phyloP scores from a whole-genome alignment of 495 filamentous ascomycete species.

The Trichoderma erinaceum region DNA sequence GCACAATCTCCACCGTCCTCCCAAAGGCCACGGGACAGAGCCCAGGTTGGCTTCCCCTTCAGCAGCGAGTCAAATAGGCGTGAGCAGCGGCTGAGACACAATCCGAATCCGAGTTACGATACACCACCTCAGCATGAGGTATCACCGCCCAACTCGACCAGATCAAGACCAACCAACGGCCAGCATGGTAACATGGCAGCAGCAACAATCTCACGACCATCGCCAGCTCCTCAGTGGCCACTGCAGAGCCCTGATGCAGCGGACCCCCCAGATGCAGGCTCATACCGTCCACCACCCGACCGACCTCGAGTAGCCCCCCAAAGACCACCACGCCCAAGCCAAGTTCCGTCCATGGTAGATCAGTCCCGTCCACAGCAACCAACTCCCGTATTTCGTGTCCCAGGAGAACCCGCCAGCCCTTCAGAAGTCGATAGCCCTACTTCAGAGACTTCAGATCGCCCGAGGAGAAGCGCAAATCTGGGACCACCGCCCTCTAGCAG shows the following conservation, averaged over 20 bases:
- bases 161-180: constrained; percentile 17
- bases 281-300: constrained; percentile 44
- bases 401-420: constrained; percentile 31
- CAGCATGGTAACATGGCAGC: constrained; percentile 36
- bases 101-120: background rate
- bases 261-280: constrained; percentile 29
- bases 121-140: background rate
- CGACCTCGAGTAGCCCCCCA: constrained; percentile 54
- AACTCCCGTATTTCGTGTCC: constrained; percentile 43
- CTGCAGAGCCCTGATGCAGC: constrained; percentile 42
- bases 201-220: constrained; percentile 47
- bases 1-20: constrained; percentile 4
- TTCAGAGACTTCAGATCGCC: constrained; percentile 45
- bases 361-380: constrained; percentile 43
- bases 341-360: constrained; percentile 49
- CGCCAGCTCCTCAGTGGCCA: constrained; percentile 49
- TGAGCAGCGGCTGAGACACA: constrained; percentile 1
- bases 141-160: constrained; percentile 7
- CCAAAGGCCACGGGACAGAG: background rate
- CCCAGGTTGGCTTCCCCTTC: background rate
- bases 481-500: constrained; percentile 63
- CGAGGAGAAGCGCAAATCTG: constrained; percentile 50
- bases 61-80: background rate
- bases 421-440: constrained; percentile 39
- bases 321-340: constrained; percentile 60